Base-by-base conservation (phyloP, 2,329 filamentous ascomycete species). In the Nemania sp. region DNA sequence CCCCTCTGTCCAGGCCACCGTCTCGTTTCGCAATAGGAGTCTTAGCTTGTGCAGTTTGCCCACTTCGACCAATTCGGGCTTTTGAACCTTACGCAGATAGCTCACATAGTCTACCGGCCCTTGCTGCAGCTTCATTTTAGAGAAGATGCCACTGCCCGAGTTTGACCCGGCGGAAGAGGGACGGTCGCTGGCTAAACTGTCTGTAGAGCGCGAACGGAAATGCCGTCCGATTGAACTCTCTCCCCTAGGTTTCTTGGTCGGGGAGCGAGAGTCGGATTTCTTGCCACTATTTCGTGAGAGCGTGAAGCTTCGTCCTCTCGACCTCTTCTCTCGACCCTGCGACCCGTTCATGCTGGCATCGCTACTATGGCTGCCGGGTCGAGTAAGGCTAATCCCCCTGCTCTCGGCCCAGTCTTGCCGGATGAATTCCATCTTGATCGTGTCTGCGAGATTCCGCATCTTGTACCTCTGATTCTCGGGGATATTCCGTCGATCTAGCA, bases 371-470 rank as follows among this genome's bases (percentile, higher is more conserved):
- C 78, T 81, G 66, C 75, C 77, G 65, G 79, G 66, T 77, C 74
- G 62, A 46, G 79, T 71, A 73, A 77, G 70, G 72, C 77, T 77
- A 67, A 79, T 77, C 54, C 82, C 81, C 74, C 80, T 79, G 76
- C 83, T 87, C 73, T 90, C 89, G 6, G 85, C 86, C 81, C 90
- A 91, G 73, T 97, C 91, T 74, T 96, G 93, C 54, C 89, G 88
- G 69, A 98, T 92, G 70, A 99, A 96, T 72, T 98, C 93, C 73
- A 92, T 91, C 77, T 99, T 99, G 79, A 98, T 93, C 37, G 90
- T 90, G 66, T 91, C 84, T 64, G 91, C 92, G 62, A 99, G 80
- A 58, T 88, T 93, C 47, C 94, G 86, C 92, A 99, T 97, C 78
- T 96, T 96, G 75, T 94, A 92, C 57, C 94, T 85, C 81, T 97